phyloP scores from a whole-genome alignment of 2,329 filamentous ascomycete genomes.

The Cercospora beticola region DNA sequence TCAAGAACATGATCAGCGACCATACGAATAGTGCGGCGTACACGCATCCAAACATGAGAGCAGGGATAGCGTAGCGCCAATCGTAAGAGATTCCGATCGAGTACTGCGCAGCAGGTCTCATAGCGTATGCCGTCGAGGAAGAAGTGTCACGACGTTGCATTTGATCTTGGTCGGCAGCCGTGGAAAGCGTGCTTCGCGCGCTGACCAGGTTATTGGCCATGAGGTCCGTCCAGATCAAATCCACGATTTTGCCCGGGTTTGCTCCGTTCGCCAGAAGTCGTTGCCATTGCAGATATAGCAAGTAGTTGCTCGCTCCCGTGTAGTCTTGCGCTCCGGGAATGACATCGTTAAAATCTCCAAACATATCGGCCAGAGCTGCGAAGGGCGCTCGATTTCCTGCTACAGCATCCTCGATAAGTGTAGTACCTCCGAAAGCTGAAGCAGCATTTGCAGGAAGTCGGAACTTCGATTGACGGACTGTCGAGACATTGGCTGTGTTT shows the following conservation, averaged over 20 bases:
- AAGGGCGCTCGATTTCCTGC: conserved; percentile 11
- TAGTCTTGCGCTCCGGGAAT: conserved; percentile 6
- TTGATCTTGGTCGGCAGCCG: not conserved
- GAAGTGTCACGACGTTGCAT: not conserved
- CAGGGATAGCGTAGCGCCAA: conserved; percentile 18
- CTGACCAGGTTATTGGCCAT: conserved; percentile 16
- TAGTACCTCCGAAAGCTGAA: not conserved
- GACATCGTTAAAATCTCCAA: not conserved
- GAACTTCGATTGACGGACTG: not conserved
- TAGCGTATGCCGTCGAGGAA: not conserved
- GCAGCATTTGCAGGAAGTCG: conserved; percentile 6
- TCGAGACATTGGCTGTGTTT: not conserved
- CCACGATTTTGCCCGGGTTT: conserved; percentile 6
- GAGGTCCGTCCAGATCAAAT: conserved; percentile 17
- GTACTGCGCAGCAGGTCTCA: conserved; percentile 3
- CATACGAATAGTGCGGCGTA: conserved; percentile 1
- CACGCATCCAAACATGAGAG: conserved; percentile 10
- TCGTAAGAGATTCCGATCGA: conserved; percentile 10
- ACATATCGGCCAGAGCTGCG: not conserved
- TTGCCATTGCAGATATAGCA: conserved; percentile 14
- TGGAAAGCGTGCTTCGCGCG: conserved; percentile 7
- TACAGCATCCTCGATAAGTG: not conserved
- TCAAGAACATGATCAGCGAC: conserved; percentile 6
- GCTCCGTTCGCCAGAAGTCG: not conserved
- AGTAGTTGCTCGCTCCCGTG: conserved; percentile 12